phyloP scores from a whole-genome alignment of 2,329 filamentous ascomycete genomes.

The Emergomyces africanus region DNA sequence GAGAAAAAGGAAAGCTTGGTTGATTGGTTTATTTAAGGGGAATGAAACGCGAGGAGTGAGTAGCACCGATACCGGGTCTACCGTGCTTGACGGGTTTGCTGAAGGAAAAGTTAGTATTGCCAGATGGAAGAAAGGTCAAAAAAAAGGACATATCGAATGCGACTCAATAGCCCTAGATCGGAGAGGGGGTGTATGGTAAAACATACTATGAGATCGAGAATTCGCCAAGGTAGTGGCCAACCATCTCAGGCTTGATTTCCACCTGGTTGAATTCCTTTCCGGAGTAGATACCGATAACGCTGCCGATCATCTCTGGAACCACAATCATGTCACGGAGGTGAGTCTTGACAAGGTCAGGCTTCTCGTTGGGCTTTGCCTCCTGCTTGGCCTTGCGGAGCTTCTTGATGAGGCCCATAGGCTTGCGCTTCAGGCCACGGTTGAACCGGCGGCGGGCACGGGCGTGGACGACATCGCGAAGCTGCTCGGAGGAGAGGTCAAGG shows the following conservation, averaged over 20 bases:
- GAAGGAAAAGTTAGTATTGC: slow-evolving; percentile 36
- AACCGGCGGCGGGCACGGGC: slow-evolving; percentile 96
- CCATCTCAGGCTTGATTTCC: slow-evolving; percentile 99
- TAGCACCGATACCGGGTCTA: slow-evolving; percentile 99
- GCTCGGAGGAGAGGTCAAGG: slow-evolving; percentile 94
- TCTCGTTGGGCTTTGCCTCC: slow-evolving; percentile 98
- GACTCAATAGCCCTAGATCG: background rate
- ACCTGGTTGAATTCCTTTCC: slow-evolving; percentile 99
- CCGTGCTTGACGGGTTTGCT: slow-evolving; percentile 99
- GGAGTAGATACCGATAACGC: slow-evolving; percentile 97
- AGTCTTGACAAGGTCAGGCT: slow-evolving; percentile 98
- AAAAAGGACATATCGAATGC: too few relatives aligned
- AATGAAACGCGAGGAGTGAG: slow-evolving; percentile 99
- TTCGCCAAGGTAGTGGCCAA: slow-evolving; percentile 97
- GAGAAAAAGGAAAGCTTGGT: background rate
- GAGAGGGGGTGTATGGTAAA: slow-evolving; percentile 1
- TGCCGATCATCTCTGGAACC: slow-evolving; percentile 99
- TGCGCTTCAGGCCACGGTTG: slow-evolving; percentile 99
- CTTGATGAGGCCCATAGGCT: slow-evolving; percentile 99
- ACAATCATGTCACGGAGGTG: slow-evolving; percentile 99
- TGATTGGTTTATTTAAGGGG: slow-evolving; percentile 75
- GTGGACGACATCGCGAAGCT: slow-evolving; percentile 99
- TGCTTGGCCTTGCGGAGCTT: slow-evolving; percentile 99
- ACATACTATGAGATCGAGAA: slow-evolving; percentile 99
- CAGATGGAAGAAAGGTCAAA: background rate